phyloP scores from a whole-genome alignment of 2,329 filamentous ascomycete genomes.

The Neonectria faginata region DNA sequence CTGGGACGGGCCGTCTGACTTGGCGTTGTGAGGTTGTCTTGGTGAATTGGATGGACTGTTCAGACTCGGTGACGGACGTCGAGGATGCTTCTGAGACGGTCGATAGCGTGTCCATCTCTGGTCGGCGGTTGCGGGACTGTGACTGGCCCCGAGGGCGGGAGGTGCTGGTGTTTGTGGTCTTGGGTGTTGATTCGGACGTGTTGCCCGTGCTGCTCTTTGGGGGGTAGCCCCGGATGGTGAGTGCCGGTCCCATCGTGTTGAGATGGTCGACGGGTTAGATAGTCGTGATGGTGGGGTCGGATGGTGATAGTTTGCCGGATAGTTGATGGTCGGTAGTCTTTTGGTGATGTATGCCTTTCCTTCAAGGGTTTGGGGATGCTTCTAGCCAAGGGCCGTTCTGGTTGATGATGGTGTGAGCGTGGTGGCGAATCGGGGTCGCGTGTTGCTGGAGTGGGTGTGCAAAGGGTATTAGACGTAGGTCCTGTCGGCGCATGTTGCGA shows the following conservation, averaged over 20 bases:
- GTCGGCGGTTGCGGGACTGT: constrained; percentile 33
- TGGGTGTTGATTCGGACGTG: constrained; percentile 34
- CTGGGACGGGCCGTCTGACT: constrained; percentile 8
- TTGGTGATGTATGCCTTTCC: constrained; percentile 9
- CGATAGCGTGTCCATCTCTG: constrained; percentile 40
- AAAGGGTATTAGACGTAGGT: constrained; percentile 16
- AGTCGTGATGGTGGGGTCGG: background rate
- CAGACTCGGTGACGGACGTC: constrained; percentile 22
- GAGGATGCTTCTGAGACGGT: constrained; percentile 43
- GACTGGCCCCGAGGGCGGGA: constrained; percentile 38
- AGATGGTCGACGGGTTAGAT: constrained; percentile 3
- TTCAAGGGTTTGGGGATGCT: background rate
- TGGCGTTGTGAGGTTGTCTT: constrained; percentile 13
- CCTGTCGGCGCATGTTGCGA: constrained; percentile 24
- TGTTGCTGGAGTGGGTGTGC: constrained; percentile 22
- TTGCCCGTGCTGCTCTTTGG: constrained; percentile 33
- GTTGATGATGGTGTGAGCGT: constrained; percentile 24
- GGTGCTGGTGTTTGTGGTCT: constrained; percentile 29
- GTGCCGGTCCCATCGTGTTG: constrained; percentile 36
- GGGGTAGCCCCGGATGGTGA: constrained; percentile 43
- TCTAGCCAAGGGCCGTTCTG: constrained; percentile 2
- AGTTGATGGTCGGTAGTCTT: constrained; percentile 20
- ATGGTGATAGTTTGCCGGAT: background rate
- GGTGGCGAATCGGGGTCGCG: background rate
- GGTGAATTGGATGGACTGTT: constrained; percentile 11